Conservation (phyloP, 495 filamentous ascomycete species). For the Neohortaea acidophila region DNA sequence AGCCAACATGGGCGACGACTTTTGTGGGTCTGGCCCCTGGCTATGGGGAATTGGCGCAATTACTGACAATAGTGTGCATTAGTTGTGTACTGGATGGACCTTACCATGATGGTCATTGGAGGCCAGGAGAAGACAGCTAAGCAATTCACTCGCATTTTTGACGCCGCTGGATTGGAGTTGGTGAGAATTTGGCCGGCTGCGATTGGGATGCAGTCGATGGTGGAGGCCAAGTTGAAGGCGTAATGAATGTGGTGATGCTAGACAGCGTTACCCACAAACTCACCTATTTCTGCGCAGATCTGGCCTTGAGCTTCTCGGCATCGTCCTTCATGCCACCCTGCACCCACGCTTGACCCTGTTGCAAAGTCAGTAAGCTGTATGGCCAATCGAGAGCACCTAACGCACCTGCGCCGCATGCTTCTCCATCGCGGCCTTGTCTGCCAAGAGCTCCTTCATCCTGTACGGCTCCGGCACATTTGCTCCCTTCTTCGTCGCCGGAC, state of each 20-base stretch:
- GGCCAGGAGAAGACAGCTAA: conserved; percentile 11
- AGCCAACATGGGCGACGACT: conserved; percentile 5
- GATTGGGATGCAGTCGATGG: conserved; percentile 3
- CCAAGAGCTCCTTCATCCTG: conserved; percentile 49
- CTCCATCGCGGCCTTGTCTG: conserved; percentile 49
- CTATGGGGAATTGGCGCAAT: conserved; percentile 1
- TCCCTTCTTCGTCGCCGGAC: conserved; percentile 62
- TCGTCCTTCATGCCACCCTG: conserved; percentile 41
- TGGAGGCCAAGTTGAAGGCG: conserved; percentile 4
- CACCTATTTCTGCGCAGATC: conserved; percentile 1
- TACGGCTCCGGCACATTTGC: conserved; percentile 57
- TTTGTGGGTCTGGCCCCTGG: not conserved
- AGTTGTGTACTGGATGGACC: conserved; percentile 5
- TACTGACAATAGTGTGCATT: not conserved
- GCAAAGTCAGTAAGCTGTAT: not conserved
- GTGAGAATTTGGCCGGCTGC: conserved; percentile 3
- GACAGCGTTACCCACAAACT: too few species aligned
- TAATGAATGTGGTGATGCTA: too few species aligned
- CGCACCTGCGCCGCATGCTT: conserved; percentile 35
- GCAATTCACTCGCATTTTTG: conserved; percentile 3
- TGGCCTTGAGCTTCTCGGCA: conserved; percentile 32
- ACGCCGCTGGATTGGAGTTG: conserved; percentile 3
- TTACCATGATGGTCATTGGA: conserved; percentile 7
- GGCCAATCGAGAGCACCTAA: not conserved
- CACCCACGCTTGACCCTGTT: conserved; percentile 39